These are phyloP conservation scores for Phialophora expanda DNA, from an alignment of 2,329 filamentous ascomycete genomes.

Conservation along the genomic window DNA sequence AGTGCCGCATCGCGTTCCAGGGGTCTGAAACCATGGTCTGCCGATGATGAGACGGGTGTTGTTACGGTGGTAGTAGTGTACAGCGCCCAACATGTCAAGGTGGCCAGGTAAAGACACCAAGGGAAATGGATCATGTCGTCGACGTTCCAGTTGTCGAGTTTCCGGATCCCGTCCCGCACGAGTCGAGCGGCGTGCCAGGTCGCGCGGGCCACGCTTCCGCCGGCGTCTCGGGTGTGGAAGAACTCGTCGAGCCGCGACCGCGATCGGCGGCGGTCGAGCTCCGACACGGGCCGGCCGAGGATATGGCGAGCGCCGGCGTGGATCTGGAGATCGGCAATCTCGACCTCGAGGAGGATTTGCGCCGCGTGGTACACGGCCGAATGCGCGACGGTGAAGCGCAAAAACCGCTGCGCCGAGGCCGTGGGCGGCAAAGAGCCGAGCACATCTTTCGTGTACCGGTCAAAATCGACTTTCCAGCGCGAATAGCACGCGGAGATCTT, in stretches of 20 bases:
- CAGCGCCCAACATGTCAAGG: background rate
- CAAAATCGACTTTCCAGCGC: background rate
- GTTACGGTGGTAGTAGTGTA: background rate
- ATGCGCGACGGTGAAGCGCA: background rate
- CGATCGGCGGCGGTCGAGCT: background rate
- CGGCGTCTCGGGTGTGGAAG: background rate
- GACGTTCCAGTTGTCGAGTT: background rate
- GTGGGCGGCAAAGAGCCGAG: background rate
- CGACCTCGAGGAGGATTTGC: background rate
- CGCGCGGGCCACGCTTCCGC: background rate
- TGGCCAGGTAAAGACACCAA: constrained; percentile 3
- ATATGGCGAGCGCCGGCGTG: background rate
- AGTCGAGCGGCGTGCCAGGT: background rate
- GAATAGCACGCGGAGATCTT: background rate
- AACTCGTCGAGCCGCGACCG: background rate
- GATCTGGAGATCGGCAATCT: background rate
- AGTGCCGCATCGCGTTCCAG: background rate
- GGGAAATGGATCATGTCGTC: background rate
- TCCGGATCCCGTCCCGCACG: background rate
- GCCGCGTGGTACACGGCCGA: background rate
- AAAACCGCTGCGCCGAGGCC: background rate
- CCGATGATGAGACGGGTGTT: background rate
- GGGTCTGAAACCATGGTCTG: background rate
- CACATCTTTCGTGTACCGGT: background rate
- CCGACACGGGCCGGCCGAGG: background rate